These are phyloP conservation scores for Saitozyma podzolica DNA, from an alignment of 768 basidiomycete species.

Conservation along the genomic window DNA sequence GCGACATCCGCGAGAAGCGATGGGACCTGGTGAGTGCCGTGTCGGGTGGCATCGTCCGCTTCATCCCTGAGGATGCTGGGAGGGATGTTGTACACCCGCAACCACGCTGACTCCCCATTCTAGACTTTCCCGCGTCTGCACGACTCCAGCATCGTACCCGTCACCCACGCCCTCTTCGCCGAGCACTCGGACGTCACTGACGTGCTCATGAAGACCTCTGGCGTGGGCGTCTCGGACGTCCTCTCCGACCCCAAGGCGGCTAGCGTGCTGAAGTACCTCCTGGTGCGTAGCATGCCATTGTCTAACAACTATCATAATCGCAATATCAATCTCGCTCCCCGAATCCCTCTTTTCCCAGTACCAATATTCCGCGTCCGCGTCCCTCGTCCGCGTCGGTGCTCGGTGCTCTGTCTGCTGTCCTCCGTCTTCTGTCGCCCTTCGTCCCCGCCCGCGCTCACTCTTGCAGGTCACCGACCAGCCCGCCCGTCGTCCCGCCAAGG, in stretches of 20 bases:
- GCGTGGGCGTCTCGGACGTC: conserved; percentile 60
- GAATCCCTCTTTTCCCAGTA: neutral
- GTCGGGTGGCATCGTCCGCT: neutral
- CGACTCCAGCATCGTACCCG: conserved; percentile 62
- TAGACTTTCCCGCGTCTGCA: conserved; percentile 81
- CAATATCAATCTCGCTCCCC: too few species aligned
- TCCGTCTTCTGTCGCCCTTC: neutral
- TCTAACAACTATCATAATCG: neutral
- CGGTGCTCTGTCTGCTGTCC: neutral
- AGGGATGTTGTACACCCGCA: neutral
- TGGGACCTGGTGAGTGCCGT: conserved; percentile 77
- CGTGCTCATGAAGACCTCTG: conserved; percentile 65
- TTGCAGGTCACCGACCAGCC: conserved; percentile 78
- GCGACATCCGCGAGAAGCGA: conserved; percentile 66
- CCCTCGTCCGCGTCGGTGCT: neutral
- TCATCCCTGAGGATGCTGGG: neutral
- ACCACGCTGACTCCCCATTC: conserved; percentile 1
- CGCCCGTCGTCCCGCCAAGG: conserved; percentile 62
- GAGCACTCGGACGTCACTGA: conserved; percentile 87
- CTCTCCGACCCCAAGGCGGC: conserved; percentile 67
- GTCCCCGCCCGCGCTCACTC: too few species aligned
- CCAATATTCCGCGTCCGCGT: too few species aligned
- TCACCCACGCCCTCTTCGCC: conserved; percentile 72
- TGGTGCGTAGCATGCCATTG: conserved; percentile 57
- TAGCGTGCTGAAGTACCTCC: conserved; percentile 80